Evolutionary conservation across 192 early-diverging fungal species (phyloP), one percentile per base, ranked within the genome.

Genomic region (Coemansia guatemalensis): DNA sequence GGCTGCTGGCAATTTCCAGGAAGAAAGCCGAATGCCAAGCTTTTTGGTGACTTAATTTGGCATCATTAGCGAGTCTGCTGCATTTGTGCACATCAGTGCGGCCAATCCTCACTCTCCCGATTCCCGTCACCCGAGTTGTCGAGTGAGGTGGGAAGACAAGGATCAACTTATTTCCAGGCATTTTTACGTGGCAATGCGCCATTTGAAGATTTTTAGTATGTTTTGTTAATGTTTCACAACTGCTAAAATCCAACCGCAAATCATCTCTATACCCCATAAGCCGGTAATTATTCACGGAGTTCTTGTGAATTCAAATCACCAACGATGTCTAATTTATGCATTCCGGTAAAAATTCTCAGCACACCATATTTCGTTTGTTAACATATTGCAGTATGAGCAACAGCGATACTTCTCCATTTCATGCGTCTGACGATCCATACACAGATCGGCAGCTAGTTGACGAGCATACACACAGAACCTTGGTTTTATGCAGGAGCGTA

Each of bases 381-480:
- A 39, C 9, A 39, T 8, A 39, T 7, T 39, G 35, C 8, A 39
- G 9, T 39, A 39, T 39, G 35, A 39, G 30, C 8, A 8, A 12
- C 35, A 39, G 11, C 30, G 21, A 12, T 18, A 22, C 41, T 9
- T 41, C 7, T 21, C n/a, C 8, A 25, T n/a, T n/a, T n/a, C n/a
- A n/a, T n/a, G 7, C n/a, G 14, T 24, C 48, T 4, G 22, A 33
- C 14, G 57, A 35, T 26, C 50, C 49, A 14, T 65, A 71, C 47
- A 53, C 68, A 2, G 62, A 70, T 29, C 49, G 51, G 18, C 44
- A 48, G 12, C 50, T 70, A 20, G 51, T 65, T 5, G 62, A 71
- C 11, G 69, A 71, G 12, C 35, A 56, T 0, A 59, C 68, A 1
- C 61, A 26, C 23, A 30, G 57, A 3, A 56, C 63, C 1, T 44